phyloP scores from a whole-genome alignment of 2,329 filamentous ascomycete genomes.

The Colletotrichum karsti region DNA sequence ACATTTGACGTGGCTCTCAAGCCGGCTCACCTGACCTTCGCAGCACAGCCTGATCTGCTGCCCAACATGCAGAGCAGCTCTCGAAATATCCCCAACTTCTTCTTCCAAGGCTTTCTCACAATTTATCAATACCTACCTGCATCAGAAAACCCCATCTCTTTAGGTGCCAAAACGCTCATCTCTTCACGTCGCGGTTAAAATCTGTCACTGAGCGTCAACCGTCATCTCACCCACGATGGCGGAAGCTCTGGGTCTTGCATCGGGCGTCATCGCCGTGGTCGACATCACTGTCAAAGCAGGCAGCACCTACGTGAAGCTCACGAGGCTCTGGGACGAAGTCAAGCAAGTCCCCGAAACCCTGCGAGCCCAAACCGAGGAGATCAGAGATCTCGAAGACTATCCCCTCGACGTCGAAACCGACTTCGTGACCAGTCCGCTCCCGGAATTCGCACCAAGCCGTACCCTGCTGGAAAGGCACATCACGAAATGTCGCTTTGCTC shows the following conservation, averaged over 20 bases:
- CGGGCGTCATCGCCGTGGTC: not conserved
- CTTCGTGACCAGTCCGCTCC: not conserved
- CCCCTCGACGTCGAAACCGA: not conserved
- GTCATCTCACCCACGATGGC: not conserved
- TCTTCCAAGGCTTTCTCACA: too few species aligned
- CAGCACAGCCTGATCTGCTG: too few species aligned
- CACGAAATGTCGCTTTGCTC: not conserved
- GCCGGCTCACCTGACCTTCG: too few species aligned
- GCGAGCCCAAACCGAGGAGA: not conserved
- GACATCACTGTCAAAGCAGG: not conserved
- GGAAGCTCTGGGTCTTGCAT: not conserved
- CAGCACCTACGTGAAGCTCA: not conserved
- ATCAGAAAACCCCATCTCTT: too few species aligned
- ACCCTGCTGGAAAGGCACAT: not conserved
- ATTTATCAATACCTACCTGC: too few species aligned
- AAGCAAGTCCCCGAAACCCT: not conserved
- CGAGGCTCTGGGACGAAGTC: not conserved
- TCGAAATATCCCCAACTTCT: too few species aligned
- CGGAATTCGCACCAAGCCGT: not conserved
- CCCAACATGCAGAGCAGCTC: too few species aligned
- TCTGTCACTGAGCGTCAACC: too few species aligned
- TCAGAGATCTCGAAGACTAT: not conserved
- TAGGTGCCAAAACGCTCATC: too few species aligned
- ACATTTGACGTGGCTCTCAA: too few species aligned
- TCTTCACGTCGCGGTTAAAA: too few species aligned